These are phyloP conservation scores for Dryas integrifolia DNA, from an alignment of 331 rosid species.

Conservation along the genomic window DNA sequence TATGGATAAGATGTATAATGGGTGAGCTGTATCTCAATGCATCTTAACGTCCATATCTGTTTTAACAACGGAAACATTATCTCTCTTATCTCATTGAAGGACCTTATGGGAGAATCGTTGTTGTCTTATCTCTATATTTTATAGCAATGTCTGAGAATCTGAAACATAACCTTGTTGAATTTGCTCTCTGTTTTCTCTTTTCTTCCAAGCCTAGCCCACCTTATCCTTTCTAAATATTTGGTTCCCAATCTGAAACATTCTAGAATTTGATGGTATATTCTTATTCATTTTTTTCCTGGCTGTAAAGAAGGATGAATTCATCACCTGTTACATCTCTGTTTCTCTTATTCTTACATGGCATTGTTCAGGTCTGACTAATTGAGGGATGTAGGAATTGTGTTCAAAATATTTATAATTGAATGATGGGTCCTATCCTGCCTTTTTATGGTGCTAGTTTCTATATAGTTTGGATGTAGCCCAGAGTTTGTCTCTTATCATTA, in stretches of 20 bases:
- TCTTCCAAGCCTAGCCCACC: not conserved
- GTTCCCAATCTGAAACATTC: not conserved
- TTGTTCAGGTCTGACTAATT: not conserved
- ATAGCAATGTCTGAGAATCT: not conserved
- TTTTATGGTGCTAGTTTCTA: not conserved
- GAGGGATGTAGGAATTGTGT: not conserved
- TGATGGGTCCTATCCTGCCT: not conserved
- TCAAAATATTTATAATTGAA: not conserved
- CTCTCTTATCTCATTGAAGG: not conserved
- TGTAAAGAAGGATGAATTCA: not conserved
- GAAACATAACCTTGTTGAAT: not conserved
- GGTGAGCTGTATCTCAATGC: not conserved
- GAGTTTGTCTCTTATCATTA: slow-evolving; percentile 6
- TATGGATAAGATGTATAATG: not conserved
- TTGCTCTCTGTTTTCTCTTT: not conserved
- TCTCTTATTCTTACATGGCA: not conserved
- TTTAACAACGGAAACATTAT: not conserved
- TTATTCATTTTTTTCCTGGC: not conserved
- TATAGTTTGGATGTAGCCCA: not conserved
- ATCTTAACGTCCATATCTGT: not conserved
- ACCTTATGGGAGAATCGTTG: not conserved
- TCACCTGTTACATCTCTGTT: not conserved
- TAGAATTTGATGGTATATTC: not conserved
- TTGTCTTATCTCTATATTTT: not conserved
- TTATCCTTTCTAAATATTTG: not conserved